These are phyloP conservation scores for Fimicolochytrium jonesii DNA, from an alignment of 192 early-diverging fungal species.

Conservation along the genomic window DNA sequence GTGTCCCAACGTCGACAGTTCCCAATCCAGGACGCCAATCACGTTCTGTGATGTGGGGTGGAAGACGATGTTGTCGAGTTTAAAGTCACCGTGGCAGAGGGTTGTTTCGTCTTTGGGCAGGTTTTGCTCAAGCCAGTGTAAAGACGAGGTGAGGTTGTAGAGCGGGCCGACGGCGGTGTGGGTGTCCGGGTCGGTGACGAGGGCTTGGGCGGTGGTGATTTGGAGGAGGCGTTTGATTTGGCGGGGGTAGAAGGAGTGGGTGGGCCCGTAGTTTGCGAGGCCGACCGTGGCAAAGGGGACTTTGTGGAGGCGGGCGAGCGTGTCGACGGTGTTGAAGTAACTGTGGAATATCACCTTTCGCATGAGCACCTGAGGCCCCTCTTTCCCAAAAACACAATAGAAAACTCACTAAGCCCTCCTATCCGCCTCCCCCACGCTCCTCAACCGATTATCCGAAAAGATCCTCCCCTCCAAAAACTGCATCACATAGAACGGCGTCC, in stretches of 20 bases:
- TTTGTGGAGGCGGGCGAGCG: conserved; percentile 75
- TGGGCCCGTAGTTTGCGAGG: conserved; percentile 64
- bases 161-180: conserved; percentile 62
- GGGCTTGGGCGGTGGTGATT: conserved; percentile 65
- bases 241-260: conserved; percentile 75
- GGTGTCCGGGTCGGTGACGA: conserved; percentile 47
- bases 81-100: conserved; percentile 92
- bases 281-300: conserved; percentile 64
- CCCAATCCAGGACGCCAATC: conserved; percentile 91
- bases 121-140: conserved; percentile 68
- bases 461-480: conserved; percentile 91
- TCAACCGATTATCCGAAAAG: conserved; percentile 52
- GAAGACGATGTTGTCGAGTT: conserved; percentile 73
- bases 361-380: background rate
- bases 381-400: conserved; percentile 6
- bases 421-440: conserved; percentile 8
- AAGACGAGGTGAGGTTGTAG: conserved; percentile 62
- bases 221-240: conserved; percentile 69
- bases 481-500: conserved; percentile 96
- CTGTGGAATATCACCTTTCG: conserved; percentile 1
- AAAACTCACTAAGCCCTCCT: conserved; percentile 21
- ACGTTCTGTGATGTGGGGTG: conserved; percentile 68
- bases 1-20: conserved; percentile 81
- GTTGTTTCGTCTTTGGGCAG: conserved; percentile 70
- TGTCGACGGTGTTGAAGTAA: conserved; percentile 60